Evolutionary conservation across 2,329 filamentous ascomycete species (phyloP).

Genomic region (Emericellopsis atlantica): DNA sequence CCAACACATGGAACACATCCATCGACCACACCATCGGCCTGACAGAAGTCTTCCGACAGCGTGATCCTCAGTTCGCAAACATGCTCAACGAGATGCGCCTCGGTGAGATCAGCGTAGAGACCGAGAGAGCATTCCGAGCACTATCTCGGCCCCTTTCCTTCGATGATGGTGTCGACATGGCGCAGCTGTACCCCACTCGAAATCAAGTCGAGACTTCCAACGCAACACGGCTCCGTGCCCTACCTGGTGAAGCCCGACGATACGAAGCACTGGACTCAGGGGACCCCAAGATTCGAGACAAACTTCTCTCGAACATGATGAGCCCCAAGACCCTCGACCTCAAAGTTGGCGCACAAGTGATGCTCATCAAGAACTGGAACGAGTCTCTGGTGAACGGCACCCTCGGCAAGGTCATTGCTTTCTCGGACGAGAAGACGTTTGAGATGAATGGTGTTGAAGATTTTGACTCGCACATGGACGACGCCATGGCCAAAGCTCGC

Average conservation of each 20-base stretch:
- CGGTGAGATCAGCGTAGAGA: constrained; percentile 65
- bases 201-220: constrained; percentile 85
- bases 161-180: constrained; percentile 56
- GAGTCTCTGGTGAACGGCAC: constrained; percentile 90
- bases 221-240: constrained; percentile 53
- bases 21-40: constrained; percentile 94
- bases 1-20: constrained; percentile 78
- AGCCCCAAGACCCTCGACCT: constrained; percentile 68
- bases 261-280: constrained; percentile 71
- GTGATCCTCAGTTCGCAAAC: constrained; percentile 72
- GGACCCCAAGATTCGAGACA: constrained; percentile 60
- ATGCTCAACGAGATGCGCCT: constrained; percentile 99
- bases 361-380: constrained; percentile 99
- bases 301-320: constrained; percentile 81
- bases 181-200: constrained; percentile 87
- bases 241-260: constrained; percentile 54
- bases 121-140: constrained; percentile 62
- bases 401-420: constrained; percentile 60
- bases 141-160: constrained; percentile 61
- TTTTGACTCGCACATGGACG: constrained; percentile 26
- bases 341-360: constrained; percentile 90
- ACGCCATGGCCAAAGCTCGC: constrained; percentile 32
- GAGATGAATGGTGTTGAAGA: constrained; percentile 25
- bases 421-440: constrained; percentile 25
- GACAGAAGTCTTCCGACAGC: constrained; percentile 93